Base-by-base conservation (phyloP, 768 basidiomycete species). In the Tulasnella sp. region DNA sequence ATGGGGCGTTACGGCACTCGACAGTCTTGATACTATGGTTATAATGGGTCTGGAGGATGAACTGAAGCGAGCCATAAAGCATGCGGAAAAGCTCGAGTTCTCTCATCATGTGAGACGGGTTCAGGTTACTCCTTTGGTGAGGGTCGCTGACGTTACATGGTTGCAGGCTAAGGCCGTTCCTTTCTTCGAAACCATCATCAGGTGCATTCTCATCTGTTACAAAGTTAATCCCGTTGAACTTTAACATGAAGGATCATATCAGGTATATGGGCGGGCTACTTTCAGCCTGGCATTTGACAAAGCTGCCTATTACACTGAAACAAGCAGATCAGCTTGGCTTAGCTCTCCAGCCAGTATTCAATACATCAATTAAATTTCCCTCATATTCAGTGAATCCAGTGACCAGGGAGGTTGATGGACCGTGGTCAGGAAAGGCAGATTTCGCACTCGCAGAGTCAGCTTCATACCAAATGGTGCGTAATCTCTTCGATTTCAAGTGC, bases 311-410 rank as follows among this genome's bases (percentile, higher is more conserved):
- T 36, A 80, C 79, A 68, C 77, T 82, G 22, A 73, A 76, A 32
- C 78, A 79, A 44, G 80, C 83, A 0, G 75, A 79, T 32, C 47
- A 52, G 4, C 86, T 98, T 19, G 94, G 86, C 3, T 80, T 83
- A 19, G 83, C 83, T 52, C 83, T 97, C 3, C 83, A 92, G 2
- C 88, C 89, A 1, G 87, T 86, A 1, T 95, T 97, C 79, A 80
- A 87, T 32, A 88, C 89, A 1, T 77, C 84, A 0, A 86, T 84
- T 36, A 92, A 92, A 1, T 81, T 96, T 68, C 91, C 95, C 0
- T 81, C 81, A 39, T 94, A 83, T 75, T 82, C 84, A 8, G 86
- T 95, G 69, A 87, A 95, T 77, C 87, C 90, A 1, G 79, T 81
- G 32, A 86, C 79, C 87, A 88, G 72, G 68, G 84, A 76, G 11